phyloP scores from a whole-genome alignment of 371 early-diverging fungal genomes.

The Mucor ambiguus region DNA sequence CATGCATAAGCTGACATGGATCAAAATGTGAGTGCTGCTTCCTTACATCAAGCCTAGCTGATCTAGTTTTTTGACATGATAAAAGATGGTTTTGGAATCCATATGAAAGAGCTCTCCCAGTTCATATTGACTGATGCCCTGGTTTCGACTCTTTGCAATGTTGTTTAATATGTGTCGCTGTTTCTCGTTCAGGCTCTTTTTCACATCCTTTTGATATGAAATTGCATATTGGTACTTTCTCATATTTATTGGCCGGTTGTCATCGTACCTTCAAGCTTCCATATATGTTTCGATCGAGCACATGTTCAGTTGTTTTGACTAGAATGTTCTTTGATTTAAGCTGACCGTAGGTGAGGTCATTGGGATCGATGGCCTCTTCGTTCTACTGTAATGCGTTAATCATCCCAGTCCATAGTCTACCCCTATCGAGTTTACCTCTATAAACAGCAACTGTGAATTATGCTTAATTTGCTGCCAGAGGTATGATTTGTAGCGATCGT shows the following conservation, averaged over 20 bases:
- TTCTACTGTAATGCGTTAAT: background rate
- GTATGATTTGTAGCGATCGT: conserved; percentile 8
- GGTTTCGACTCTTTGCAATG: conserved; percentile 12
- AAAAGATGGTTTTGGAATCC: conserved; percentile 12
- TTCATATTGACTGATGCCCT: conserved; percentile 17
- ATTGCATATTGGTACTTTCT: background rate
- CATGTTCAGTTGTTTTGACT: conserved; percentile 1
- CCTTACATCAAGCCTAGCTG: conserved; percentile 19
- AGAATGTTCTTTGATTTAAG: background rate
- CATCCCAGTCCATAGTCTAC: background rate
- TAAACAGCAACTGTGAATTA: background rate
- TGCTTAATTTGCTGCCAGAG: conserved; percentile 9
- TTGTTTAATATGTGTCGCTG: conserved; percentile 2
- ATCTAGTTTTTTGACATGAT: conserved; percentile 20
- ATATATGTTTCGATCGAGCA: conserved; percentile 13
- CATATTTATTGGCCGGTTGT: background rate
- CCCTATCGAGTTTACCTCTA: background rate
- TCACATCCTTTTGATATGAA: background rate
- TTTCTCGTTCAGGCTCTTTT: conserved; percentile 3
- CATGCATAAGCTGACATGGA: background rate
- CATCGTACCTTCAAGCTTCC: conserved; percentile 14
- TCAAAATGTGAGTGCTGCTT: background rate
- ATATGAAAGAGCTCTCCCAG: conserved; percentile 1
- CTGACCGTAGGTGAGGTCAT: background rate
- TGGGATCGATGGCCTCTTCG: background rate